Evolutionary conservation across 495 filamentous ascomycete genomes (phyloP), one percentile per base, ranked within the genome.

Genomic region (Penicillium lagena): DNA sequence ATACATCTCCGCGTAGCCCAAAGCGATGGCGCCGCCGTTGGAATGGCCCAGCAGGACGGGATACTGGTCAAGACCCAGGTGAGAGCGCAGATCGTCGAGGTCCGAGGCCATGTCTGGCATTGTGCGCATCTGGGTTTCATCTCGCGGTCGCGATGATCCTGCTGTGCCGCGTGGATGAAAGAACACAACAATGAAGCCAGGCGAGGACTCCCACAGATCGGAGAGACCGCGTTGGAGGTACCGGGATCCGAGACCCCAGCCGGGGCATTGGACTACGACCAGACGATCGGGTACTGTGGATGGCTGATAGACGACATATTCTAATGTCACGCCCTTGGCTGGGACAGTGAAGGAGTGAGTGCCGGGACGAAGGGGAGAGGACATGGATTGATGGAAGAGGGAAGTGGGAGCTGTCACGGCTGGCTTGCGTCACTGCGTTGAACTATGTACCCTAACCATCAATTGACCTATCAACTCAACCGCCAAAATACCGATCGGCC

Each of bases 401-500:
- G 22, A 22, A 22, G 22, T 22, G 22, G 22, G 22, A 22, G 22
- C 6, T 22, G 22, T 22, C 22, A 22, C 2, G 22, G 22, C 4
- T 22, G 22, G 22, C 4, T 22, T 22, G 22, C 22, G 22, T 22
- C 22, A 22, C 22, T 4, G 22, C 6, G 4, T 4, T 4, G 22
- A 22, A 4, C 22, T 22, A 22, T 22, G 4, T 22, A 3, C 22
- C 4, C 4, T 3, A 3, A 22, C 32, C 32, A 12, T 34, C 9
- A 12, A 34, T 44, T 59, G 58, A n/a, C 27, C 17, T 47, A 32
- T 68, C 38, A 71, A 43, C 39, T 56, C 52, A 3, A 4, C 22
- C 22, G 2, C 52, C 54, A 47, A 77, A 70, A 35, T 68, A 67
- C 31, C 43, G 50, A 2, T 60, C 47, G 7, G 51, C 47, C 29